A percentile compares a stretch with the other conserved stretches of the same genome.
phyloP scores from a whole-genome alignment of 345 rosid genomes.

The Dipteronia sinensis region DNA sequence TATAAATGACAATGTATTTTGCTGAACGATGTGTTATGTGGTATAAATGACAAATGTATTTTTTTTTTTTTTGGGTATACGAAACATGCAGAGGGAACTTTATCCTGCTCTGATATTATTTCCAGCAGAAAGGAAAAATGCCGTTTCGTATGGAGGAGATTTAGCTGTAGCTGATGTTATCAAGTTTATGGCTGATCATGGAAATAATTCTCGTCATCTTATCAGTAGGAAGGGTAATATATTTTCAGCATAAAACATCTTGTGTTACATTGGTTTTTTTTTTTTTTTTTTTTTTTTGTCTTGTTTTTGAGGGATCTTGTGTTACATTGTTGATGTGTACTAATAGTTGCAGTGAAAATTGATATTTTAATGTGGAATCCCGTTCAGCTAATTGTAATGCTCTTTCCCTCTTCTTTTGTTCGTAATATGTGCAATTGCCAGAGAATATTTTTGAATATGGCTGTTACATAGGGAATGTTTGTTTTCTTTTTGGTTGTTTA shows the following conservation, averaged over 20 bases:
- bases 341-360: constrained; percentile 1
- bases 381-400: neutral
- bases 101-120: constrained; percentile 81
- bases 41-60: neutral
- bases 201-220: constrained; percentile 58
- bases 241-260: constrained; percentile 10
- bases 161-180: constrained; percentile 64
- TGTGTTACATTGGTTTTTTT: neutral
- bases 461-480: neutral
- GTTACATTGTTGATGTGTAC: neutral
- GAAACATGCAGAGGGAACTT: constrained; percentile 68
- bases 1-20: constrained; percentile 1
- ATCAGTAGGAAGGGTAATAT: constrained; percentile 50
- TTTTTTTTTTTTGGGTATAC: neutral
- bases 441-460: neutral
- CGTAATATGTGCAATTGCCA: neutral
- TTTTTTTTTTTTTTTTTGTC: too few relatives aligned
- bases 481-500: neutral
- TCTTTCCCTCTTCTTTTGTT: neutral
- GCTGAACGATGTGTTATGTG: neutral
- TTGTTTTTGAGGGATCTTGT: neutral
- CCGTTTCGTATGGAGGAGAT: constrained; percentile 67
- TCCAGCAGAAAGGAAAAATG: constrained; percentile 68
- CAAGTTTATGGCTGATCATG: constrained; percentile 65
- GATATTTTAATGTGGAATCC: constrained; percentile 1